These are phyloP conservation scores for Scedosporium dehoogii DNA, from an alignment of 2,329 filamentous ascomycete species.

Conservation along the genomic window DNA sequence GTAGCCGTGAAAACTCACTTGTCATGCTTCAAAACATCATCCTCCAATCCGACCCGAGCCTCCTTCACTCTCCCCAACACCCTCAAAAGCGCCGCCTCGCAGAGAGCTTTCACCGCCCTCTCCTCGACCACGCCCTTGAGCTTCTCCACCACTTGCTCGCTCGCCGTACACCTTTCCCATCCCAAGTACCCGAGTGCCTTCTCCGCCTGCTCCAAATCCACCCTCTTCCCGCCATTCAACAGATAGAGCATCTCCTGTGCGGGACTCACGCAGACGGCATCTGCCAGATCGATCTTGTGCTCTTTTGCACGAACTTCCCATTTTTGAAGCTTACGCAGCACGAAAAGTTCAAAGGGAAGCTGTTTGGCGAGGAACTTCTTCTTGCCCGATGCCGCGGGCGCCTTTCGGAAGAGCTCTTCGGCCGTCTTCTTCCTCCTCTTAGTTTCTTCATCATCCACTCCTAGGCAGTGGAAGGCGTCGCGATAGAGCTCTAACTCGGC, in stretches of 20 bases:
- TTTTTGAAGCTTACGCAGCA: slow-evolving; percentile 73
- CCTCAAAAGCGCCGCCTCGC: slow-evolving; percentile 56
- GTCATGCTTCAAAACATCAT: slow-evolving; percentile 57
- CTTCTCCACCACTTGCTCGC: slow-evolving; percentile 27
- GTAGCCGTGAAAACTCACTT: slow-evolving; percentile 30
- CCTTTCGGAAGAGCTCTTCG: slow-evolving; percentile 60
- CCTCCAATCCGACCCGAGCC: slow-evolving; percentile 54
- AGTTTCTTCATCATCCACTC: slow-evolving; percentile 32
- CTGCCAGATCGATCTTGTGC: slow-evolving; percentile 58
- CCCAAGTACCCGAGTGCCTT: slow-evolving; percentile 51
- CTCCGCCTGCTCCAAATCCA: slow-evolving; percentile 56
- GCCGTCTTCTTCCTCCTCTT: slow-evolving; percentile 51
- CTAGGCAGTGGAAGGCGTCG: slow-evolving; percentile 33
- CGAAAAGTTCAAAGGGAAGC: slow-evolving; percentile 81
- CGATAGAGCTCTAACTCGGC: slow-evolving; percentile 78
- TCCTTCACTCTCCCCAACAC: slow-evolving; percentile 52
- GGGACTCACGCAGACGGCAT: slow-evolving; percentile 73
- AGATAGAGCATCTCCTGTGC: slow-evolving; percentile 87
- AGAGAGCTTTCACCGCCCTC: slow-evolving; percentile 53
- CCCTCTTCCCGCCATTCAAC: slow-evolving; percentile 82
- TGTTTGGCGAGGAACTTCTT: slow-evolving; percentile 86
- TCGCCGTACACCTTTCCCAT: slow-evolving; percentile 52
- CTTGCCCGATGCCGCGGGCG: slow-evolving; percentile 65
- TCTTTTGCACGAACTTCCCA: slow-evolving; percentile 72
- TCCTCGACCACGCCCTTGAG: slow-evolving; percentile 49